Evolutionary conservation across 2,329 filamentous ascomycete species (phyloP).

Genomic region (Blastomyces gilchristii): DNA sequence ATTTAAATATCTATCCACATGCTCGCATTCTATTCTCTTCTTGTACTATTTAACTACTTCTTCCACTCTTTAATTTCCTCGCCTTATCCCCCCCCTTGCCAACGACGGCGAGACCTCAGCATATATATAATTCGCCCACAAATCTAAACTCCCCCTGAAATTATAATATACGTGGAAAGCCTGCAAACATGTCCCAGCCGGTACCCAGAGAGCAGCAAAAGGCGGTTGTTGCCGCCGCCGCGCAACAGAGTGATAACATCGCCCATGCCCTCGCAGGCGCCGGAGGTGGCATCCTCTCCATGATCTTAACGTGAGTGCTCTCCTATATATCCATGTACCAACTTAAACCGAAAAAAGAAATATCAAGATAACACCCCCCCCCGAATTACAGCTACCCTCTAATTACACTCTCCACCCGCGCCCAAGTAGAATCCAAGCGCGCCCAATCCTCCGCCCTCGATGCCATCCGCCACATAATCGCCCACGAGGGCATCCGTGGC

Average conservation of each 20-base stretch:
- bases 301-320: conserved; percentile 70
- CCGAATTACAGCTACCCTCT: conserved; percentile 63
- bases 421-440: conserved; percentile 93
- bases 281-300: conserved; percentile 87
- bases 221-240: conserved; percentile 46
- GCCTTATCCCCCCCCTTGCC: background rate
- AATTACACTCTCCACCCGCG: conserved; percentile 92
- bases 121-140: background rate
- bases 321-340: background rate
- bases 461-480: conserved; percentile 75
- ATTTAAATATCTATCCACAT: background rate
- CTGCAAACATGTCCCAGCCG: conserved; percentile 31
- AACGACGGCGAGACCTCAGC: background rate
- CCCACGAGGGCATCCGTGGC: conserved; percentile 78
- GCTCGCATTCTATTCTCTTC: background rate
- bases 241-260: conserved; percentile 90
- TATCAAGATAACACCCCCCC: background rate
- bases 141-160: background rate
- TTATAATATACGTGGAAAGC: background rate
- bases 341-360: conserved; percentile 3
- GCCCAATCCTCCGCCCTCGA: conserved; percentile 75
- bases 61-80: background rate
- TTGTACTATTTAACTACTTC: background rate
- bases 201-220: conserved; percentile 25
- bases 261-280: conserved; percentile 88